A percentile compares a stretch with the other conserved stretches of the same genome.
Evolutionary conservation across 345 rosid genomes (phyloP).

Genomic region (Eutrema japonicum): DNA sequence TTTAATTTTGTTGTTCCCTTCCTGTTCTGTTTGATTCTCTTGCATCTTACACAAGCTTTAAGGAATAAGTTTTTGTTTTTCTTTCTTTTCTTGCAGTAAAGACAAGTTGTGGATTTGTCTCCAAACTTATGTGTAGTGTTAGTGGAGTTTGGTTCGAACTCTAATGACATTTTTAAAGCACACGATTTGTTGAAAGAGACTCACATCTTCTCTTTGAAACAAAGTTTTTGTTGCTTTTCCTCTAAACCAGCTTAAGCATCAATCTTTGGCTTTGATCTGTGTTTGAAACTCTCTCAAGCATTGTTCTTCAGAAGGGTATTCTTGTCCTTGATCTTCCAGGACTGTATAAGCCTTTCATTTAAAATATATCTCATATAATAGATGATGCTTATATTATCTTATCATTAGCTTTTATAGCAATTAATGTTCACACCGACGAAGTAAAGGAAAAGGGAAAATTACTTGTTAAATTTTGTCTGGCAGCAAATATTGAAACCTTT

Average conservation of each 20-base stretch:
- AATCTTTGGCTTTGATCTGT: background rate
- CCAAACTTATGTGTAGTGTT: constrained; percentile 43
- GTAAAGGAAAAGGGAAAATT: constrained; percentile 44
- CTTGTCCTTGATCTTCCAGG: constrained; percentile 21
- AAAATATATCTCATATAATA: constrained; percentile 12
- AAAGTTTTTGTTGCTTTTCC: constrained; percentile 48
- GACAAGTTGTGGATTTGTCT: constrained; percentile 34
- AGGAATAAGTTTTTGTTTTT: background rate
- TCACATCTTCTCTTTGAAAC: constrained; percentile 78
- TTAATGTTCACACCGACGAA: constrained; percentile 60
- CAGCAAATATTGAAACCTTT: constrained; percentile 47
- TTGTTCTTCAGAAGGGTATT: constrained; percentile 49
- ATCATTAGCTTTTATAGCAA: constrained; percentile 48
- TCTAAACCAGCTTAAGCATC: constrained; percentile 19
- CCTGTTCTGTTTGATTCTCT: constrained; percentile 7
- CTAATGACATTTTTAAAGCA: constrained; percentile 51
- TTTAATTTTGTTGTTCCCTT: background rate
- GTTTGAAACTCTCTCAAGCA: background rate
- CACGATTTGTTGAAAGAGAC: constrained; percentile 75
- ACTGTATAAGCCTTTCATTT: constrained; percentile 36
- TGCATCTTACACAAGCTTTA: constrained; percentile 24
- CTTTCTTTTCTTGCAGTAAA: constrained; percentile 17
- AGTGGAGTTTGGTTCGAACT: constrained; percentile 57
- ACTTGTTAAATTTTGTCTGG: constrained; percentile 57
- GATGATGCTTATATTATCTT: constrained; percentile 37